Conservation (phyloP, 331 rosid species). For the Stylosanthes scabra region DNA sequence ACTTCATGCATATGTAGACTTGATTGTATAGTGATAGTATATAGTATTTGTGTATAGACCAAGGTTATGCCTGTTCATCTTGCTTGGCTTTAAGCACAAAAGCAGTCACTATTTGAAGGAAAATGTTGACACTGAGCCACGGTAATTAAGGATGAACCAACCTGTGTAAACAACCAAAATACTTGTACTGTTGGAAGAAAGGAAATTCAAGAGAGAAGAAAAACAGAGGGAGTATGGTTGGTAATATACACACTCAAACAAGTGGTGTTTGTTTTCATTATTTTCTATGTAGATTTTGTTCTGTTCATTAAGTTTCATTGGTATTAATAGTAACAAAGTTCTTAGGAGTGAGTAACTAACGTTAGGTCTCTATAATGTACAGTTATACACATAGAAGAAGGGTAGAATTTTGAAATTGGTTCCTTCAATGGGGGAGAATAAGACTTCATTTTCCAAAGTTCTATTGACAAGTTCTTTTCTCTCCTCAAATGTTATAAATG, state of each 20-base stretch:
- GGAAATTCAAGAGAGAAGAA: constrained; percentile 12
- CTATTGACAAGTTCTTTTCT: no score
- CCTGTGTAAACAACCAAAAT: not conserved
- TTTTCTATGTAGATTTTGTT: not conserved
- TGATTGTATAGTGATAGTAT: constrained; percentile 52
- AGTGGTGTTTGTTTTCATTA: not conserved
- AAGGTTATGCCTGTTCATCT: constrained; percentile 24
- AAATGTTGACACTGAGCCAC: constrained; percentile 19
- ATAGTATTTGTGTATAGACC: constrained; percentile 25
- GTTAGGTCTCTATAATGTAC: no score
- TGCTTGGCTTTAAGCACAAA: constrained; percentile 28
- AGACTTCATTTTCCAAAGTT: no score
- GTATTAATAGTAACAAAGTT: not conserved
- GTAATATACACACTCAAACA: not conserved
- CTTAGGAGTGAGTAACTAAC: not conserved
- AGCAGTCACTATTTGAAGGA: constrained; percentile 20
- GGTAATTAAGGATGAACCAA: constrained; percentile 20
- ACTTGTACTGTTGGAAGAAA: not conserved
- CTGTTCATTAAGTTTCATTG: not conserved
- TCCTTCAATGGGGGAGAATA: no score
- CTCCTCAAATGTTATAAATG: no score
- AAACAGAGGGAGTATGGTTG: not conserved
- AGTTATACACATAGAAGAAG: no score
- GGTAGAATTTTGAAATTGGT: not conserved
- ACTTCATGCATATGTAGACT: constrained; percentile 67